Conservation (phyloP, 192 early-diverging fungal species). For the Rhizophagus prolifer region DNA sequence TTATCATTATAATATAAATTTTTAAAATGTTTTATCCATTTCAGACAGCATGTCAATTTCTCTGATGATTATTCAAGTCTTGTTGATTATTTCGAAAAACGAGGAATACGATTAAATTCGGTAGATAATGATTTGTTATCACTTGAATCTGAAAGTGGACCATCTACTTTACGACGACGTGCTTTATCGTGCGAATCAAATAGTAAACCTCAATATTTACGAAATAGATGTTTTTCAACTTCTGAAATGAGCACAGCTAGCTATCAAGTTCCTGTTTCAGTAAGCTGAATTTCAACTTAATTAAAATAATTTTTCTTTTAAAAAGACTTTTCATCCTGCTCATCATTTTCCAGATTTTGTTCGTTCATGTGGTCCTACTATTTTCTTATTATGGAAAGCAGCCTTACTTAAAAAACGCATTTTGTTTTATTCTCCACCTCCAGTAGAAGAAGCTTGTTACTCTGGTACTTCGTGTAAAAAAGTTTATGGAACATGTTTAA, state of each 20-base stretch:
- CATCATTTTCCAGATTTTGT: conserved; percentile 46
- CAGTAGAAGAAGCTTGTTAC: conserved; percentile 48
- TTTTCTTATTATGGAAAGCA: conserved; percentile 56
- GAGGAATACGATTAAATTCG: not conserved
- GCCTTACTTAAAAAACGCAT: conserved; percentile 51
- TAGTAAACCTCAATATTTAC: not conserved
- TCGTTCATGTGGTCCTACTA: conserved; percentile 46
- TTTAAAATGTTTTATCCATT: not conserved
- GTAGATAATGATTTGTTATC: not conserved
- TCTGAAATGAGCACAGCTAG: conserved; percentile 6
- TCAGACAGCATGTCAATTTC: conserved; percentile 9
- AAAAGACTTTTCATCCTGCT: conserved; percentile 41
- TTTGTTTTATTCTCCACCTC: conserved; percentile 47
- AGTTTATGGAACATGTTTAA: conserved; percentile 51
- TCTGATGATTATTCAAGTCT: conserved; percentile 25
- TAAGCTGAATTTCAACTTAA: not conserved
- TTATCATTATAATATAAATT: not conserved
- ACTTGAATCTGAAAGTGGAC: not conserved
- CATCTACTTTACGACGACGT: not conserved
- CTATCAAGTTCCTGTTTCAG: not conserved
- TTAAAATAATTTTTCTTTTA: not conserved
- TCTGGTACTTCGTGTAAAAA: conserved; percentile 37
- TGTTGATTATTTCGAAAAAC: conserved; percentile 23
- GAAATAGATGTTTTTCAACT: conserved; percentile 7
- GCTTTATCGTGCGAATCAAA: not conserved